Percentiles rank a stretch among this genome's conserved stretches.
Evolutionary conservation across 2,329 filamentous ascomycete genomes (phyloP).

Genomic region (Penicillium sp.): DNA sequence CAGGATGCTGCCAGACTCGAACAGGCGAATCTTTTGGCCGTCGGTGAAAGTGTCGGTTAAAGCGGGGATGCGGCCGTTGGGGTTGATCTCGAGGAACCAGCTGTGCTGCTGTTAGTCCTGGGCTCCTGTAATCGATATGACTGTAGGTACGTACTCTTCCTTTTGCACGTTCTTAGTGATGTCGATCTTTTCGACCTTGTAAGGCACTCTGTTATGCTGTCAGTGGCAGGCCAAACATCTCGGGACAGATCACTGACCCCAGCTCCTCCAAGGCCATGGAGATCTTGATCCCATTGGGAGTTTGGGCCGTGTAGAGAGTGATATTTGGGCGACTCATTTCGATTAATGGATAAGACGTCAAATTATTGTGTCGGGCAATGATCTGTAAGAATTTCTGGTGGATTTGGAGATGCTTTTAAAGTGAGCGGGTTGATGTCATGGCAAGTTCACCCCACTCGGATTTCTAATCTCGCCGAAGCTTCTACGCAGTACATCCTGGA

Average conservation of each 20-base stretch:
- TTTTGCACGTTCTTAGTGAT: constrained; percentile 74
- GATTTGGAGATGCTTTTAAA: not conserved
- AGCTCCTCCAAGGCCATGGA: constrained; percentile 84
- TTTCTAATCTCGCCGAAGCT: constrained; percentile 14
- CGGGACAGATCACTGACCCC: constrained; percentile 41
- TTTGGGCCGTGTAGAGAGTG: constrained; percentile 73
- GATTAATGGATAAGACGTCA: not conserved
- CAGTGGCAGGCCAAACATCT: constrained; percentile 6
- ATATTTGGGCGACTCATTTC: constrained; percentile 54
- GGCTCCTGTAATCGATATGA: not conserved
- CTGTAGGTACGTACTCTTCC: constrained; percentile 45
- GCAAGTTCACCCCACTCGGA: constrained; percentile 7
- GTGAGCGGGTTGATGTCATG: constrained; percentile 1
- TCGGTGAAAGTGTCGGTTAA: constrained; percentile 73
- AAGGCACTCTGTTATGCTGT: constrained; percentile 52
- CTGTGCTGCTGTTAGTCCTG: constrained; percentile 26
- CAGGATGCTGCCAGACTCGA: constrained; percentile 78
- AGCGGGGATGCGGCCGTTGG: constrained; percentile 86
- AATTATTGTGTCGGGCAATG: not conserved
- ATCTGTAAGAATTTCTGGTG: not conserved
- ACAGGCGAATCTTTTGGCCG: constrained; percentile 67
- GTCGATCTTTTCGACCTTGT: constrained; percentile 68
- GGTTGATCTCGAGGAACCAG: constrained; percentile 89
- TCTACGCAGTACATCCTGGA: not conserved
- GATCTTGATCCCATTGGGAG: constrained; percentile 86